Evolutionary conservation across 352 stramenopile species (phyloP), one percentile per base, ranked within the genome.

Genomic region (Phytophthora ramorum): DNA sequence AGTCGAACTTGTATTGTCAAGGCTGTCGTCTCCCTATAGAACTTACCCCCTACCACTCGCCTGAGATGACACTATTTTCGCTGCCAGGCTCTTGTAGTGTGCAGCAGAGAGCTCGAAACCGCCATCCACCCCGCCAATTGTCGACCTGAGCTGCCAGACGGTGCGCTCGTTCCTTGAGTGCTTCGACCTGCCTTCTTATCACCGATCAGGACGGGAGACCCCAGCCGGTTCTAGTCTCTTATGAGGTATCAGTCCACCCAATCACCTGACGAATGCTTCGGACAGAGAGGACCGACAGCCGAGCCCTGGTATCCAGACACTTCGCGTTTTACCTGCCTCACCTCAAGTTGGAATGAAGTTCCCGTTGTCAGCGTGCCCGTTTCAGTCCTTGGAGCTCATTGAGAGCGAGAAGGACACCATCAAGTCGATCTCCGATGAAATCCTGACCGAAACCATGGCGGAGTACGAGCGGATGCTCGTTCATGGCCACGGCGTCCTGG

Each of bases 401-500:
- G 64, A 71, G 16, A 48, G 38, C 4, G 68, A 79, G 24, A 69
- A 77, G 54, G 26, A 54, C 12, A 67, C 38, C 12, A 48, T 79
- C 45, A 47, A 59, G 30, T 52, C 52, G 7, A 63, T 60, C 4
- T 61, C 67, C 5, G 58, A 76, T 44, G 43, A 32, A 16, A 74
- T 76, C n/a, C 32, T 79, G 20, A 32, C 24, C 2, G 71, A 79
- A 26, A 82, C 68, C 2, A 63, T 85, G 53, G 56, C 57, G 12
- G 74, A 88, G 40, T 79, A 85, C 38, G 73, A 85, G 37, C 37
- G 65, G 24, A 76, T 79, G 60, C 58, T 85, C 2, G 14, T 72
- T 16, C 63, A 64, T 10, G 59, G 67, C 34, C 58, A 83, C 20
- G 75, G 76, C 20, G 59, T 70, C 8, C 24, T 89, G n/a, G 69